Percentiles rank a stretch among this genome's conserved stretches.
Conservation (phyloP, 2,329 filamentous ascomycete species). For the Diaporthe humulicola region DNA sequence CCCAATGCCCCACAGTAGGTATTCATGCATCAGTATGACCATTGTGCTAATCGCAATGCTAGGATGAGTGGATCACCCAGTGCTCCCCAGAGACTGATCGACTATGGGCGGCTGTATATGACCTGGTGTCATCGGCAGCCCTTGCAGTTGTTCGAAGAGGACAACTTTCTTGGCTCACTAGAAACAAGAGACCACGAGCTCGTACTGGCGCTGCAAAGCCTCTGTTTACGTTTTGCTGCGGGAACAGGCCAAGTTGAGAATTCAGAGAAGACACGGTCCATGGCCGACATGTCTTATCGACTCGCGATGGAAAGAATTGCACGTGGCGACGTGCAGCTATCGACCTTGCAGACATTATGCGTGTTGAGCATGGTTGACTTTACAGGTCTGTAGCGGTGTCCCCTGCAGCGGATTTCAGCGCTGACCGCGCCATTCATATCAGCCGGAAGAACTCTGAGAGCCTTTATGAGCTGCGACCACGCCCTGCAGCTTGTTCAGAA, state of each 20-base stretch:
- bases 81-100: not conserved
- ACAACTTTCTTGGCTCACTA: not conserved
- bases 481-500: slow-evolving; percentile 14
- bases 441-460: not conserved
- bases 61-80: not conserved
- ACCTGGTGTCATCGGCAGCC: slow-evolving; percentile 11
- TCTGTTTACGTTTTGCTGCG: not conserved
- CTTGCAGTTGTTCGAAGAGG: not conserved
- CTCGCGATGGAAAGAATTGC: not conserved
- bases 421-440: not conserved
- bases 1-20: accelerated
- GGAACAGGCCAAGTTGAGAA: not conserved
- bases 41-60: not conserved
- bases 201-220: not conserved
- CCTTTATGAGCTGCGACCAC: not conserved
- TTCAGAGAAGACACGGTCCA: not conserved
- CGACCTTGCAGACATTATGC: slow-evolving; percentile 2
- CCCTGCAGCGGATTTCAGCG: not conserved
- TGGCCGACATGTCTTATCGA: not conserved
- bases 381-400: not conserved
- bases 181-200: slow-evolving; percentile 6
- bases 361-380: slow-evolving; percentile 6
- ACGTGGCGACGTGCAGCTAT: slow-evolving; percentile 7
- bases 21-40: too few relatives aligned
- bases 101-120: not conserved